Evolutionary conservation across 108 stramenopile genomes (phyloP).

Genomic region (Cyclostephanos invisitatus): DNA sequence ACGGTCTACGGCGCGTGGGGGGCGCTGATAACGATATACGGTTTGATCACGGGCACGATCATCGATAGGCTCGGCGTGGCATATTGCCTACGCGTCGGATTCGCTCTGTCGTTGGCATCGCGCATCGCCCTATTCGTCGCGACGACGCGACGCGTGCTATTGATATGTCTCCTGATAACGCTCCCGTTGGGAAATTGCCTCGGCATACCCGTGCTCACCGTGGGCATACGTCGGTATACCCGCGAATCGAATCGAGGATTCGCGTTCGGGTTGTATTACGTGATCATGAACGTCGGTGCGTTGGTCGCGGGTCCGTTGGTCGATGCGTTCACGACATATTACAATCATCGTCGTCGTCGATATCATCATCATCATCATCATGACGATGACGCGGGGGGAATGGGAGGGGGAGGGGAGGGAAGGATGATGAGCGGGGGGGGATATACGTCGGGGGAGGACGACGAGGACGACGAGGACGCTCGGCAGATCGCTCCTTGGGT

Average conservation of each 20-base stretch:
- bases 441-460: not conserved
- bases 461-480: too few relatives aligned
- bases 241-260: slow-evolving; percentile 69
- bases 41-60: slow-evolving; percentile 58
- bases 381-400: not conserved
- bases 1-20: slow-evolving; percentile 72
- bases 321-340: slow-evolving; percentile 64
- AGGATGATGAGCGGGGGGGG: too few relatives aligned
- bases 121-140: slow-evolving; percentile 48
- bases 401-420: not conserved
- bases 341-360: slow-evolving; percentile 1
- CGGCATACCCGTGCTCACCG: slow-evolving; percentile 72
- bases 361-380: slow-evolving; percentile 9
- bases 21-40: slow-evolving; percentile 66
- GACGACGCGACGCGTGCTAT: slow-evolving; percentile 43
- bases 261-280: slow-evolving; percentile 85
- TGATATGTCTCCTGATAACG: slow-evolving; percentile 41
- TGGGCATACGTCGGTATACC: slow-evolving; percentile 70
- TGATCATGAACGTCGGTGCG: slow-evolving; percentile 85
- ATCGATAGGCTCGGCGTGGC: slow-evolving; percentile 75
- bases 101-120: slow-evolving; percentile 46
- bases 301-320: slow-evolving; percentile 69
- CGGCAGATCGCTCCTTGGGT: slow-evolving; percentile 43
- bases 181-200: slow-evolving; percentile 66
- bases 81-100: slow-evolving; percentile 54